Base-by-base conservation (phyloP, 768 basidiomycete genomes). In the Paxillus involutus region DNA sequence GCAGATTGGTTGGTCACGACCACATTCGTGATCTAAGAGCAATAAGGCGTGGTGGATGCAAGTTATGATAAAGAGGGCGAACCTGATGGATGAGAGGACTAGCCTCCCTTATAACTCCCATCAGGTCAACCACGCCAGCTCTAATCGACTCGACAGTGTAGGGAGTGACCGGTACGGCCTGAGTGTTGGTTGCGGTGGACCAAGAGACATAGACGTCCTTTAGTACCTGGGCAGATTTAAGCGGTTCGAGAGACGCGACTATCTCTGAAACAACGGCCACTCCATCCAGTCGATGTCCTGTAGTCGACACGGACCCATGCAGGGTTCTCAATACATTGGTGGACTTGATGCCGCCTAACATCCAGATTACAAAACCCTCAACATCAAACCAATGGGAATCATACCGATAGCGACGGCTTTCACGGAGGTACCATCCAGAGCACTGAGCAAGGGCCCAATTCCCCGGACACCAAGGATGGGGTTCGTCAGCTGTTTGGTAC, bases 251-350 rank as follows among this genome's bases (percentile, higher is more conserved):
- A 0, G 91, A 88, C 3, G 84, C 80, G 7, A 91, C 78, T 53
- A 98, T 92, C 43, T 93, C 91, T 19, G 91, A 94, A 39, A 97
- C 87, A 47, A 97, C 82, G 11, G 95, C 95, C 26, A 97, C 77
- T 0, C 95, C 95, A 53, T 91, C 86, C 14, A 96, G 73, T 1
- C 75, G 50, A 52, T 79, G 83, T 0, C 81, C 78, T 1, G 80
- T 78, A 0, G 73, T 67, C 0, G 89, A 85, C 9, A 85, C 80
- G 2, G 82, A 78, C 8, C 88, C 89, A 59, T 92, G 83, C 7
- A 97, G 66, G 3, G 88, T 86, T 46, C 89, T 82, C 49, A 90
- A 75, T 24, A 91, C 71, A 63, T 95, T 98, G 0, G 75, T 77
- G 1, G 82, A 79, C 59, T 92, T 95, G 65, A 97, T 90, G 0